phyloP scores from a whole-genome alignment of 805 yeast genomes.

The Priceomyces carsonii region DNA sequence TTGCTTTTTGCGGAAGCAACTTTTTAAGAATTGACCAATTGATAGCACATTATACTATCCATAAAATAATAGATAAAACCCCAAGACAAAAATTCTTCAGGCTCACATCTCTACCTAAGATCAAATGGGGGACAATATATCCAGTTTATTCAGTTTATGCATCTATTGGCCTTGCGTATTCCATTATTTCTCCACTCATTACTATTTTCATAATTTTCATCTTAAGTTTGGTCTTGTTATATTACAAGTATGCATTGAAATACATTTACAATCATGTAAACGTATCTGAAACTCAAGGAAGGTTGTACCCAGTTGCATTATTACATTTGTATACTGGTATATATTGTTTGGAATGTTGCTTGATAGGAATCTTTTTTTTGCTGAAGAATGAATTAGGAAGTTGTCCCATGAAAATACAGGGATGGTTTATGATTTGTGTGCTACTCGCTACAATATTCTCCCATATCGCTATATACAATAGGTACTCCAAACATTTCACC shows the following conservation, averaged over 20 bases:
- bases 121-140: slow-evolving; percentile 77
- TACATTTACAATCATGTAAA: slow-evolving; percentile 54
- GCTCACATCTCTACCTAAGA: slow-evolving; percentile 42
- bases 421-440: slow-evolving; percentile 51
- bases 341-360: slow-evolving; percentile 75
- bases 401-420: slow-evolving; percentile 48
- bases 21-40: slow-evolving; percentile 62
- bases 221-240: slow-evolving; percentile 51
- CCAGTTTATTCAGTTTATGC: slow-evolving; percentile 78
- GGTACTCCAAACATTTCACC: slow-evolving; percentile 34
- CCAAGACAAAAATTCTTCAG: slow-evolving; percentile 59
- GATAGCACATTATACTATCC: slow-evolving; percentile 34
- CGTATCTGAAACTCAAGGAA: slow-evolving; percentile 66
- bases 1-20: slow-evolving; percentile 73
- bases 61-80: slow-evolving; percentile 48
- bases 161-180: slow-evolving; percentile 75
- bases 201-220: slow-evolving; percentile 61
- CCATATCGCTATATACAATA: slow-evolving; percentile 52
- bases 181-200: slow-evolving; percentile 78
- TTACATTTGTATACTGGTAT: slow-evolving; percentile 79
- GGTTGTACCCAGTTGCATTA: slow-evolving; percentile 70
- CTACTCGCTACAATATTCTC: slow-evolving; percentile 56
- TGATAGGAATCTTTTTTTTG: slow-evolving; percentile 73
- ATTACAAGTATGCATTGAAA: slow-evolving; percentile 69
- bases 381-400: slow-evolving; percentile 50